phyloP scores from a whole-genome alignment of 179 eudicot genomes.

The Monotropa hypopitys region DNA sequence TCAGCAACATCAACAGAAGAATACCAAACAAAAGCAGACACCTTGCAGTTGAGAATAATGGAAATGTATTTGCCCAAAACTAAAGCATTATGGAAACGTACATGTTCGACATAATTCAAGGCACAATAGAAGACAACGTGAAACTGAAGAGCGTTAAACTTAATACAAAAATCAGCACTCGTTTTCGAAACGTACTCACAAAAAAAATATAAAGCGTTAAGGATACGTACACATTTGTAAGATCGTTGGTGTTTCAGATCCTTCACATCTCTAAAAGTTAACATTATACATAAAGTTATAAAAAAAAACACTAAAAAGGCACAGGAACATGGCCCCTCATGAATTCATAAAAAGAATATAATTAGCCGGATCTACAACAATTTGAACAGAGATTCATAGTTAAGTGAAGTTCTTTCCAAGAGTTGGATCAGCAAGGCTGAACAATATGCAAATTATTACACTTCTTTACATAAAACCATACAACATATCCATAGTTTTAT shows the following conservation, averaged over 20 bases:
- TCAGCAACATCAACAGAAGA: background rate
- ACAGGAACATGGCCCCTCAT: background rate
- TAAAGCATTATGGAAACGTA: background rate
- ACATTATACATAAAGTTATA: background rate
- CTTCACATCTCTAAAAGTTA: background rate
- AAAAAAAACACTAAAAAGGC: too few species aligned
- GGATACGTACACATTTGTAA: background rate
- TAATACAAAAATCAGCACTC: too few species aligned
- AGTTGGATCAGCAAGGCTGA: background rate
- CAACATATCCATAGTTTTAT: background rate
- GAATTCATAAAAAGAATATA: background rate
- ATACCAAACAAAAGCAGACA: background rate
- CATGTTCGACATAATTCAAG: too few species aligned
- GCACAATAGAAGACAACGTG: background rate
- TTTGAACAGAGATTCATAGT: background rate
- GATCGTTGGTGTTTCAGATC: background rate
- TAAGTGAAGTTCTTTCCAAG: background rate
- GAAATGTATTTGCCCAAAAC: background rate
- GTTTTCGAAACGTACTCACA: too few species aligned
- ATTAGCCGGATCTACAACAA: background rate
- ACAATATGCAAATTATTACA: background rate
- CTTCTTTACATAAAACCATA: background rate
- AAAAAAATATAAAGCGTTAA: background rate
- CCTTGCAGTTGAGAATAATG: background rate
- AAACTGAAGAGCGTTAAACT: background rate